These are phyloP conservation scores for Clausena lansium DNA, from an alignment of 345 rosid species.

Conservation along the genomic window DNA sequence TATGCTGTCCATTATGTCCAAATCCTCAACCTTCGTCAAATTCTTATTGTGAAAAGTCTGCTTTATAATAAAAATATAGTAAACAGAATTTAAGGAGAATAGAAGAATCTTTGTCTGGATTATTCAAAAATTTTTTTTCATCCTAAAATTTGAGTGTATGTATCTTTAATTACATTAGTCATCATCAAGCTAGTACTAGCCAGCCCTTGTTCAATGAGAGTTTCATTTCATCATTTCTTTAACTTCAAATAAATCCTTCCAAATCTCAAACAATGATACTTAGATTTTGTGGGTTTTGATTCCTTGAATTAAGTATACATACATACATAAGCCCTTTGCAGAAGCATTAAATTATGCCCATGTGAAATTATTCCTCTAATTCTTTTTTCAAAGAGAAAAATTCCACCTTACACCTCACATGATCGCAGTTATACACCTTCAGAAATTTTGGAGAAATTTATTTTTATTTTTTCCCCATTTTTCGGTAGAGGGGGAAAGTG, in stretches of 20 bases:
- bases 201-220: too few relatives aligned
- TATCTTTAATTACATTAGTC: not conserved
- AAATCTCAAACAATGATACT: not conserved
- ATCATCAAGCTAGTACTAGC: not conserved
- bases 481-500: not conserved
- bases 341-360: not conserved
- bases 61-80: not conserved
- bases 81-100: not conserved
- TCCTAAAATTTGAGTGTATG: not conserved
- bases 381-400: not conserved
- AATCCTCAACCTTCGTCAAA: slow-evolving; percentile 1
- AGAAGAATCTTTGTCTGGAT: not conserved
- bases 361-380: not conserved
- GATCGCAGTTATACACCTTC: not conserved
- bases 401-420: not conserved
- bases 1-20: not conserved
- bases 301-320: not conserved
- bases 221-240: not conserved
- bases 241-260: not conserved
- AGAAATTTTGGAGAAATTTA: not conserved
- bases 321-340: not conserved
- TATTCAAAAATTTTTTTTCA: not conserved
- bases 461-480: too few relatives aligned
- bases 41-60: not conserved
- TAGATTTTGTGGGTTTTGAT: not conserved